Evolutionary conservation across 2,329 filamentous ascomycete genomes (phyloP).

Genomic region (Sclerotinia nivalis): DNA sequence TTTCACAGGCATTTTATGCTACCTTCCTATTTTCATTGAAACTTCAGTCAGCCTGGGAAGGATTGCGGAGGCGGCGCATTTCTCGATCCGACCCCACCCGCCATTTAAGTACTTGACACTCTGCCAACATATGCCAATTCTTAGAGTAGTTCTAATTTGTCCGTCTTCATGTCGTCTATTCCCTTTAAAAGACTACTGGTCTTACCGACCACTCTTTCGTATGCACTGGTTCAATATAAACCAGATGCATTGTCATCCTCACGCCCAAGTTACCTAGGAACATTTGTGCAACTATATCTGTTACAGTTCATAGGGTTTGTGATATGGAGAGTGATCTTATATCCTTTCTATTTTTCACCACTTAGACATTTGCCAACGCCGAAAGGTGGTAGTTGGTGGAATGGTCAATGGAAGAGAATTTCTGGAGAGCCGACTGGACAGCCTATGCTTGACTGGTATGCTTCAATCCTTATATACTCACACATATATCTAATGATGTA

Average conservation of each 20-base stretch:
- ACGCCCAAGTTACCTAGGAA: slow-evolving; percentile 42
- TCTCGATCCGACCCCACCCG: background rate
- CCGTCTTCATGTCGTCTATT: slow-evolving; percentile 29
- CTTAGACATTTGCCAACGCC: slow-evolving; percentile 58
- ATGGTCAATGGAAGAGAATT: slow-evolving; percentile 47
- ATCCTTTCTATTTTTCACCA: slow-evolving; percentile 59
- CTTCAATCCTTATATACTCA: background rate
- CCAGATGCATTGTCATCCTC: slow-evolving; percentile 36
- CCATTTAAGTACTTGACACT: background rate
- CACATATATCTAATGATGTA: background rate
- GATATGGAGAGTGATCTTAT: slow-evolving; percentile 52
- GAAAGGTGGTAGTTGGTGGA: slow-evolving; percentile 46
- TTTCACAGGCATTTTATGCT: background rate
- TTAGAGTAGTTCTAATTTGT: background rate
- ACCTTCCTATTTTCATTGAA: slow-evolving; percentile 4
- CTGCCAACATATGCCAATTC: background rate
- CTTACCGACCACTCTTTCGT: slow-evolving; percentile 32
- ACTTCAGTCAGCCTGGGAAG: background rate
- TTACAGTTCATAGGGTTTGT: slow-evolving; percentile 42
- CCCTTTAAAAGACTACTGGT: slow-evolving; percentile 35
- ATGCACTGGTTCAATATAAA: slow-evolving; percentile 30
- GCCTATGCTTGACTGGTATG: slow-evolving; percentile 43
- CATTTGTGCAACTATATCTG: slow-evolving; percentile 45
- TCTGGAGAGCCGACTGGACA: slow-evolving; percentile 45
- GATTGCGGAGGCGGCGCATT: slow-evolving; percentile 8